phyloP scores from a whole-genome alignment of 1,284 basidiomycete genomes.

The Chalciporus sp. region DNA sequence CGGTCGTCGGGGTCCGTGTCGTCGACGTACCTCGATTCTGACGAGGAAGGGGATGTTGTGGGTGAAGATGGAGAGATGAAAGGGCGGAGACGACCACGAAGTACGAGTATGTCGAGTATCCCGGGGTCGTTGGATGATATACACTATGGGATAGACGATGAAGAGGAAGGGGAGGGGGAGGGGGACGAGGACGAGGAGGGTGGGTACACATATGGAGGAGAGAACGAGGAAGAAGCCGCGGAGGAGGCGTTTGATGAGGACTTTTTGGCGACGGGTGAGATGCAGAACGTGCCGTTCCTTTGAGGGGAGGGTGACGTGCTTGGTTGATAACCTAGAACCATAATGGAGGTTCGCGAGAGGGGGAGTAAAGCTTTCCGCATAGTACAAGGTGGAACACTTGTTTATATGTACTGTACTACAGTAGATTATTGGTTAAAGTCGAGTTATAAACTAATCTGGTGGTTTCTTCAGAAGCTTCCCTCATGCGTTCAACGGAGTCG shows the following conservation, averaged over 20 bases:
- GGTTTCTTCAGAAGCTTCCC: neutral
- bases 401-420: neutral
- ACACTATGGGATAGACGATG: slow-evolving; percentile 56
- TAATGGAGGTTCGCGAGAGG: neutral
- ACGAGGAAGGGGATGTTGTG: slow-evolving; percentile 50
- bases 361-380: neutral
- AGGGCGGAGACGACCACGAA: slow-evolving; percentile 44
- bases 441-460: neutral
- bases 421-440: neutral
- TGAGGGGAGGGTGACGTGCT: slow-evolving; percentile 28
- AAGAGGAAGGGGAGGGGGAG: slow-evolving; percentile 36
- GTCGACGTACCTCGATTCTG: slow-evolving; percentile 56
- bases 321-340: neutral
- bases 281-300: slow-evolving; percentile 82
- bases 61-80: slow-evolving; percentile 40
- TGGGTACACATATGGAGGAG: slow-evolving; percentile 35
- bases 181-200: slow-evolving; percentile 35
- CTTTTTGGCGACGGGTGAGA: slow-evolving; percentile 78
- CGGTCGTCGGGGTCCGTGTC: slow-evolving; percentile 47
- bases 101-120: slow-evolving; percentile 77
- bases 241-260: slow-evolving; percentile 80
- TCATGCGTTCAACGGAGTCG: neutral
- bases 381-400: neutral
- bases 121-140: slow-evolving; percentile 72
- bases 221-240: slow-evolving; percentile 51